Evolutionary conservation across 768 basidiomycete genomes (phyloP), one percentile per base, ranked within the genome.

Genomic region (Pleurotus sapidus): DNA sequence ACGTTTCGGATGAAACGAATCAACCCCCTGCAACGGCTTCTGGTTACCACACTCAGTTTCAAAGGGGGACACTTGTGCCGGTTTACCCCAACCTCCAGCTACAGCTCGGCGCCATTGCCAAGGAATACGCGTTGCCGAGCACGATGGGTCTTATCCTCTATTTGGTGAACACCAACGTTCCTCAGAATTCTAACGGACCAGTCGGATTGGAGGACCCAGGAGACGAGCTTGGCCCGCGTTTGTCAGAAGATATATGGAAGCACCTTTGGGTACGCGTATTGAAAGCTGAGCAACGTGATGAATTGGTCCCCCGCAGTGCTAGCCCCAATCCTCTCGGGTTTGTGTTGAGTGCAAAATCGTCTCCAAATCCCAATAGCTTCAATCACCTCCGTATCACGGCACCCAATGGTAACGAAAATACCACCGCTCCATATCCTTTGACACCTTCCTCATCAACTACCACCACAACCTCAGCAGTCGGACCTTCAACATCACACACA

Each of bases 81-180:
- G 78, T 98, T 0, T 84, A 95, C 67, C 78, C 94, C 4, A 92
- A 88, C 0, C 74, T 98, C 1, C 87, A 92, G 42, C 81, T 86
- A 0, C 95, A 97, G 68, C 74, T 97, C 8, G 77, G 78, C 18
- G 90, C 93, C 5, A 97, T 98, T 51, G 94, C 95, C 12, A 88
- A 87, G 70, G 95, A 98, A 72, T 98, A 95, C 65, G 91, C 91
- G 2, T 76, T 98, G 15, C 95, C 95, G 1, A 93, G 88, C 62
- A 92, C 91, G 0, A 72, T 82, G 12, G 95, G 95, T 4, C 72
- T 98, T 47, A 77, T 91, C 43, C 77, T 98, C 1, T 98, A 95
- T 70, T 83, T 98, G 46, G 81, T 91, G 45, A 76, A 72, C 9
- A 65, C 61, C 61, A 23, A 62, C 61, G 45, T 45, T 34, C 53